Base-by-base conservation (phyloP, 352 stramenopile species). In the Phytopythium delawarense region DNA sequence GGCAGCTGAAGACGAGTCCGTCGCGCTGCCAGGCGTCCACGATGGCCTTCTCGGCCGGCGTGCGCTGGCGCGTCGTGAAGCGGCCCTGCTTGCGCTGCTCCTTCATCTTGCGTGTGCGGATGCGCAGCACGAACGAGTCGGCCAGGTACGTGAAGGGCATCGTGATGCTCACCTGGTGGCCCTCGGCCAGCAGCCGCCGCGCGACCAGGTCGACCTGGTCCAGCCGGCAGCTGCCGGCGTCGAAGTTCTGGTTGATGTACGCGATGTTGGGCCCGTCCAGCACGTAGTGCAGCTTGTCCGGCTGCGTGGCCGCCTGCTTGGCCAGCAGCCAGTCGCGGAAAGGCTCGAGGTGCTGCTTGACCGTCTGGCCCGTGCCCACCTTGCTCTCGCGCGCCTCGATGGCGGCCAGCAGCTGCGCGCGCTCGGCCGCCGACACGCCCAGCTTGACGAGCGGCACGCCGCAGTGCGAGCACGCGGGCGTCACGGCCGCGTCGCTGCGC, bases 191-290 rank as follows among this genome's bases (percentile, higher is more conserved):
- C 37, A 98, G 87, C 66, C 97, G 76, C 59, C 75, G 75, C 34
- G 96, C 79, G 8, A 99, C 75, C 62, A 78, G 78, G 71, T 99
- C 88, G 40, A 99, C 96, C 72, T 99, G 97, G 54, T 96, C 74
- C 63, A 98, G 96, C 61, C 98, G 92, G 45, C 98, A 97, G 23
- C 84, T 88, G 39, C 96, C 89, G 37, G 83, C 81, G 35, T 82
- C 72, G 79, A 97, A 98, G 68, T 98, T 99, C 72, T 98, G 84
- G 79, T 99, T 96, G 52, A 96, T 96, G 78, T 99, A 99, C 21
- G 96, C 97, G 51, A 99, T 92, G 73, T 99, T 99, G 0, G 97
- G 97, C 7, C 96, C 96, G 73, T 99, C 97, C 56, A 99, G 77
- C 23, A 99, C 87, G 50, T 83, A 94, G 62, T 94, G 85, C 34